A percentile compares a stretch with the other conserved stretches of the same genome.
Evolutionary conservation across 441 rosid species (phyloP).

Genomic region (Gossypium davidsonii): DNA sequence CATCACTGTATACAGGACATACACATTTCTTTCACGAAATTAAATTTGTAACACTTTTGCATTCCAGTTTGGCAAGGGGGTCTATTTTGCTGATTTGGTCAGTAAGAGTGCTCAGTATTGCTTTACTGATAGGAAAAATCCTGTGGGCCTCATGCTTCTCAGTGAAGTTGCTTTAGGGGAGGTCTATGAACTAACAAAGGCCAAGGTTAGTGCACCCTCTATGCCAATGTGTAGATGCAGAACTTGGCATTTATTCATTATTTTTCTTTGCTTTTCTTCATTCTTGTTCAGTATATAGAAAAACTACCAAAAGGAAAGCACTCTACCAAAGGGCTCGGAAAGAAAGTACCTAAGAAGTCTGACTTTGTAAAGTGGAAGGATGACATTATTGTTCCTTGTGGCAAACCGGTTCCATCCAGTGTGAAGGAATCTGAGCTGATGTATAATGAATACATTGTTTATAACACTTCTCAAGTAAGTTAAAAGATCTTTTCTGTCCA

Average conservation of each 20-base stretch:
- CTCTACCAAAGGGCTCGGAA: constrained; percentile 90
- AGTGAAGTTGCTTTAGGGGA: constrained; percentile 95
- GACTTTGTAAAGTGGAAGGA: constrained; percentile 82
- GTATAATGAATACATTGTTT: constrained; percentile 93
- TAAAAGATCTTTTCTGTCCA: not conserved
- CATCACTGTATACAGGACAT: not conserved
- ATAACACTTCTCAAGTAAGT: constrained; percentile 79
- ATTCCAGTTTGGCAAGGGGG: constrained; percentile 89
- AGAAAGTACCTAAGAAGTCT: constrained; percentile 63
- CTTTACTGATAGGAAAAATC: constrained; percentile 68
- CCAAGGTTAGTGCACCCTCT: constrained; percentile 49
- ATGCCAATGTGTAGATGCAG: not conserved
- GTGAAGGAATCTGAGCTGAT: constrained; percentile 74
- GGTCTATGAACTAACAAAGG: constrained; percentile 66
- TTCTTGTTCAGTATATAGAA: constrained; percentile 54
- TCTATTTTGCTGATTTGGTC: constrained; percentile 95
- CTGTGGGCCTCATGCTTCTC: constrained; percentile 87
- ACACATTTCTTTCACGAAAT: constrained; percentile 10
- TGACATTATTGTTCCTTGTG: constrained; percentile 82
- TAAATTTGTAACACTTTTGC: constrained; percentile 12
- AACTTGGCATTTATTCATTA: constrained; percentile 11
- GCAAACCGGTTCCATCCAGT: constrained; percentile 77
- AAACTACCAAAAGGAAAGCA: constrained; percentile 89
- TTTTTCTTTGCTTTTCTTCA: constrained; percentile 5
- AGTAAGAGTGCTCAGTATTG: constrained; percentile 99